Conservation (phyloP, 208 protist species). For the Crithidia acanthocephali region DNA sequence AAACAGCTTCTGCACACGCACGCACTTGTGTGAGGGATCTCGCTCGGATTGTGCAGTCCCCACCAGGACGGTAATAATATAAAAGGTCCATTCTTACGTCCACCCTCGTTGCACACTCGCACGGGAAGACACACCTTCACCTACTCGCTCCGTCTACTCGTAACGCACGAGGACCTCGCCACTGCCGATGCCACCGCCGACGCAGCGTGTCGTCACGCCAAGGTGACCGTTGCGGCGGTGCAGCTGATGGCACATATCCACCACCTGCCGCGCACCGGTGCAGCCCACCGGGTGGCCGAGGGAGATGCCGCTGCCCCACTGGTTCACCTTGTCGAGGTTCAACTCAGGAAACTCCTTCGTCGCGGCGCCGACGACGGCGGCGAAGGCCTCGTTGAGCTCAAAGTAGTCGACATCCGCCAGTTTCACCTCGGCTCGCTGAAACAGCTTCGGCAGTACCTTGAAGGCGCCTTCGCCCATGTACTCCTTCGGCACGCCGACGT, state of each 20-base stretch:
- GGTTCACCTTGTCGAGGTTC: slow-evolving; percentile 89
- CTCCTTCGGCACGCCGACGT: slow-evolving; percentile 90
- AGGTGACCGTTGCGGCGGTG: slow-evolving; percentile 45
- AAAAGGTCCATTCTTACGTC: too few species aligned
- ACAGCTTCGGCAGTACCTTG: slow-evolving; percentile 82
- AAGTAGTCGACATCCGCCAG: slow-evolving; percentile 87
- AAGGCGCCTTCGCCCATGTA: slow-evolving; percentile 93
- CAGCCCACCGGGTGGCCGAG: slow-evolving; percentile 97
- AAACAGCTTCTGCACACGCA: background rate
- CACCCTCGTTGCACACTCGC: background rate
- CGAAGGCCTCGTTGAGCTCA: slow-evolving; percentile 98
- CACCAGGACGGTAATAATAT: too few species aligned
- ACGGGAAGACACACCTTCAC: too few species aligned
- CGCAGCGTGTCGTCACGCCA: slow-evolving; percentile 95
- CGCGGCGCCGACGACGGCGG: slow-evolving; percentile 92
- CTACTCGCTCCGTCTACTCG: slow-evolving; percentile 19
- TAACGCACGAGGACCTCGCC: slow-evolving; percentile 85
- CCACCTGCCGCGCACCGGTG: slow-evolving; percentile 89
- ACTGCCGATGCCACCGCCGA: slow-evolving; percentile 95
- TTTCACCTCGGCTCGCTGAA: slow-evolving; percentile 58
- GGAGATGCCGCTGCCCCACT: slow-evolving; percentile 95
- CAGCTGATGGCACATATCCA: slow-evolving; percentile 82
- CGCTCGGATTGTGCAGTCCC: background rate
- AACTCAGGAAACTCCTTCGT: slow-evolving; percentile 83
- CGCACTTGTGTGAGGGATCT: background rate